phyloP scores from a whole-genome alignment of 1,139 yeast genomes.

The Taphrina betulina region DNA sequence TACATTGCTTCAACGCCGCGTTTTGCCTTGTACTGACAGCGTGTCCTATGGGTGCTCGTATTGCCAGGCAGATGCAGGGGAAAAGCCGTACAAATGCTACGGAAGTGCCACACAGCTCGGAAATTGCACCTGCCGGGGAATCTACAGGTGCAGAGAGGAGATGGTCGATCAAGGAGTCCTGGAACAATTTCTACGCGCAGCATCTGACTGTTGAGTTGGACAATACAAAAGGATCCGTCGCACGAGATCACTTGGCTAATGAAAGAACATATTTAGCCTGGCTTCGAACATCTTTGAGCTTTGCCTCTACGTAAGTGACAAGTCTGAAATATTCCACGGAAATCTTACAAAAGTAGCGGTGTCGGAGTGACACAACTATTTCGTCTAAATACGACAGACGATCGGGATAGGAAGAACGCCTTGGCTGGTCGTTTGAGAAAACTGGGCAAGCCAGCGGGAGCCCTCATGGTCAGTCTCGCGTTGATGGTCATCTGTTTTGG shows the following conservation, averaged over 20 bases:
- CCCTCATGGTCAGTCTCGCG: slow-evolving; percentile 16
- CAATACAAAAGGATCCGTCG: slow-evolving; percentile 21
- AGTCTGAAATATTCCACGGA: neutral
- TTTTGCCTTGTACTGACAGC: too few species aligned
- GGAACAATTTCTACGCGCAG: neutral
- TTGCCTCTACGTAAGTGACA: slow-evolving; percentile 22
- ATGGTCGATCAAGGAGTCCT: neutral
- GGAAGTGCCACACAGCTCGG: too few species aligned
- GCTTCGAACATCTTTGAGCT: slow-evolving; percentile 21
- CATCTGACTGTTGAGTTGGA: slow-evolving; percentile 23
- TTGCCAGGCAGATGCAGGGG: too few species aligned
- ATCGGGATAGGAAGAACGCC: slow-evolving; percentile 1
- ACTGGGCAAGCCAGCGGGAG: slow-evolving; percentile 30
- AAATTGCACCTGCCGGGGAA: too few species aligned
- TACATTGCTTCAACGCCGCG: too few species aligned
- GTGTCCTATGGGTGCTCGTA: too few species aligned
- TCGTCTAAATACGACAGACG: slow-evolving; percentile 13
- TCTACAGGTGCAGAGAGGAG: neutral
- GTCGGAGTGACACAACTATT: slow-evolving; percentile 27
- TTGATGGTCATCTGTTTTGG: slow-evolving; percentile 22
- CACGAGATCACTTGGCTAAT: slow-evolving; percentile 29
- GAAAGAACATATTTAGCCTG: slow-evolving; percentile 29
- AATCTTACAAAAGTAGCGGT: slow-evolving; percentile 5
- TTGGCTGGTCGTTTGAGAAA: slow-evolving; percentile 8
- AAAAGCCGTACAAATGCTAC: too few species aligned